A percentile compares a stretch with the other conserved stretches of the same genome.
phyloP scores from a whole-genome alignment of 2,329 filamentous ascomycete genomes.

The Pseudogymnoascus sp. region DNA sequence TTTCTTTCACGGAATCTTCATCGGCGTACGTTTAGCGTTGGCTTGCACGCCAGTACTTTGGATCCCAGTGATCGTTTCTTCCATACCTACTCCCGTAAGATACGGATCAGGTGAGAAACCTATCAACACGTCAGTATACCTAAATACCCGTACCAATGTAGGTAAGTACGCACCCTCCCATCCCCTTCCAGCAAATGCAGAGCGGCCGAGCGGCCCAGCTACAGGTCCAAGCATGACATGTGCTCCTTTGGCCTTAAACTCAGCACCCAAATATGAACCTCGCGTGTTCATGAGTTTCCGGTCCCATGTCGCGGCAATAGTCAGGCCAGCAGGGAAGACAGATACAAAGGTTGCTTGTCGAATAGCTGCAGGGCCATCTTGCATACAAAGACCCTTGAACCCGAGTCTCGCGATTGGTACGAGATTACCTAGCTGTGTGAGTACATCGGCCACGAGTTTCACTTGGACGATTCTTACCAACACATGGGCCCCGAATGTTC shows the following conservation, averaged over 20 bases:
- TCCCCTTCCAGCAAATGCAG: conserved; percentile 39
- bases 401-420: conserved; percentile 47
- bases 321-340: conserved; percentile 63
- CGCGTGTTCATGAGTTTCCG: conserved; percentile 48
- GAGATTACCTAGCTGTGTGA: conserved; percentile 21
- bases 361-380: conserved; percentile 62
- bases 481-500: conserved; percentile 12
- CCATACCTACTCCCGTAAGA: conserved; percentile 27
- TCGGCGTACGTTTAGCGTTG: conserved; percentile 25
- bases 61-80: conserved; percentile 28
- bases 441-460: conserved; percentile 28
- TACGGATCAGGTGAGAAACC: conserved; percentile 28
- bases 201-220: conserved; percentile 40
- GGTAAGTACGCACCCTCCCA: conserved; percentile 20
- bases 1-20: too few species aligned
- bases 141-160: not conserved
- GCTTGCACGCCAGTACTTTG: conserved; percentile 30
- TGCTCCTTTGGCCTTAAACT: conserved; percentile 68
- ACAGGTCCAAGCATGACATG: conserved; percentile 57
- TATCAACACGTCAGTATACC: not conserved
- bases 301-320: conserved; percentile 64
- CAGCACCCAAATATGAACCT: conserved; percentile 43
- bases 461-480: not conserved
- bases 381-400: conserved; percentile 55
- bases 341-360: conserved; percentile 58